A percentile compares a stretch with the other conserved stretches of the same genome.
Evolutionary conservation across 2,329 filamentous ascomycete genomes (phyloP).

Genomic region (Hypoxylon sp.): DNA sequence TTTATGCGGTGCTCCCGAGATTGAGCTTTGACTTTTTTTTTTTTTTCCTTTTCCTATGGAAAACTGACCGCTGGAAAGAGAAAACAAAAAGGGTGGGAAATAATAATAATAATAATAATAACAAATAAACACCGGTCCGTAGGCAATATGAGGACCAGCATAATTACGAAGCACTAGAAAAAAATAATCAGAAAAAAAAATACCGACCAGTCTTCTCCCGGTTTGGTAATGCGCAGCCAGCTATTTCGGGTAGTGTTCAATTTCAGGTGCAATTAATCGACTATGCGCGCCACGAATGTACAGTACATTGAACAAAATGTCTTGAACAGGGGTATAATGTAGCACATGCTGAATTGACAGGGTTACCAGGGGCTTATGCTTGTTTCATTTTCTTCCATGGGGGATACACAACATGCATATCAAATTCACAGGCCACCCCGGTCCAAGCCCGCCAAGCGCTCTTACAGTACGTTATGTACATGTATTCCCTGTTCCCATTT

Average conservation of each 20-base stretch:
- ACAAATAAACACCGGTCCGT: constrained; percentile 12
- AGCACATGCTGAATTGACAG: constrained; percentile 47
- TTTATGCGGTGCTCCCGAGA: constrained; percentile 10
- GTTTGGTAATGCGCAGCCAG: constrained; percentile 35
- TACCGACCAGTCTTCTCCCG: constrained; percentile 38
- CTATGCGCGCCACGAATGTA: constrained; percentile 47
- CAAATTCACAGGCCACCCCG: constrained; percentile 33
- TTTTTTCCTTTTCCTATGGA: constrained; percentile 6
- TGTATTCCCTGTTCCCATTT: constrained; percentile 47
- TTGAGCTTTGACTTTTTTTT: constrained; percentile 1
- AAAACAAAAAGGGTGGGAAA: not conserved
- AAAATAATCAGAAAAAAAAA: constrained; percentile 17
- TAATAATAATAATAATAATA: not conserved
- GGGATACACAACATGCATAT: constrained; percentile 38
- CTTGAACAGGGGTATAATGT: constrained; percentile 38
- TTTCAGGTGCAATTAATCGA: constrained; percentile 51
- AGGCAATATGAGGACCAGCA: constrained; percentile 1
- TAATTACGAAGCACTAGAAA: constrained; percentile 9
- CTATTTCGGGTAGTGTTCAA: constrained; percentile 51
- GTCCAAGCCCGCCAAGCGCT: constrained; percentile 30
- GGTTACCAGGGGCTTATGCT: constrained; percentile 53
- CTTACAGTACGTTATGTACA: constrained; percentile 20
- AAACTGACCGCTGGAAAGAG: constrained; percentile 23
- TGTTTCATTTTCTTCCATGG: constrained; percentile 56
- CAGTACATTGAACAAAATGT: constrained; percentile 48